Base-by-base conservation (phyloP, 495 filamentous ascomycete species). In the Pyrenopolyporus hunteri region DNA sequence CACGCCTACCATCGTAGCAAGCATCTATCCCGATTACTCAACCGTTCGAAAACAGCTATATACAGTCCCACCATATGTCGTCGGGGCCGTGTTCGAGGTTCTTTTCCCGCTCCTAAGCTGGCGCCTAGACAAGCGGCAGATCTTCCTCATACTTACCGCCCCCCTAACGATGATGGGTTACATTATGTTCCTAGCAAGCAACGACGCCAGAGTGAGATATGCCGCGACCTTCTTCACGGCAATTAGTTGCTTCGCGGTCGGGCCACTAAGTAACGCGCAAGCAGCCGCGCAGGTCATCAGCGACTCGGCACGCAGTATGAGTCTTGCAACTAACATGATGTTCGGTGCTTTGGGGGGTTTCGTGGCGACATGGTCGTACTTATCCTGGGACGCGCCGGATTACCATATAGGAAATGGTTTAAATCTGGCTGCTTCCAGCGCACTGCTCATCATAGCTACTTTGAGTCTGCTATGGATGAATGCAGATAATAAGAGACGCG, bases 361-460 rank as follows among this genome's bases (percentile, higher is more conserved):
- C 31, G 82, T 92, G 64, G 79, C 83, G 1, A 90, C 87, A 10
- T 91, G 88, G 88, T 78, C 76, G 3, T 92, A 89, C 68, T 67
- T 90, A 31, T 79, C 83, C 0, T 83, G 68, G 35, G 87, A 91
- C 67, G 81, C 67, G 0, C 88, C 89, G 3, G 75, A 89, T 51
- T 92, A 88, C 69, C 85, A 75, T 48, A 88, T 90, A 58, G 88
- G 89, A 1, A 90, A 92, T 70, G 87, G 87, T 0, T 68, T 92
- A 29, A 90, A 91, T 66, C 70, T 90, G n/a, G 88, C 86, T 0
- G 83, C 85, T 0, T 70, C 78, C 2, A 74, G 73, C n/a, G 71
- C 73, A 16, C 82, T 79, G 6, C 65, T 90, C 4, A 6, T 89
- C 10, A 10, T 84, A 3, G 64, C 75, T 7, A 75, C 78, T 1